Percentiles rank a stretch among this genome's conserved stretches.
Evolutionary conservation across 768 basidiomycete species (phyloP).

Genomic region (Mycena alexandri): DNA sequence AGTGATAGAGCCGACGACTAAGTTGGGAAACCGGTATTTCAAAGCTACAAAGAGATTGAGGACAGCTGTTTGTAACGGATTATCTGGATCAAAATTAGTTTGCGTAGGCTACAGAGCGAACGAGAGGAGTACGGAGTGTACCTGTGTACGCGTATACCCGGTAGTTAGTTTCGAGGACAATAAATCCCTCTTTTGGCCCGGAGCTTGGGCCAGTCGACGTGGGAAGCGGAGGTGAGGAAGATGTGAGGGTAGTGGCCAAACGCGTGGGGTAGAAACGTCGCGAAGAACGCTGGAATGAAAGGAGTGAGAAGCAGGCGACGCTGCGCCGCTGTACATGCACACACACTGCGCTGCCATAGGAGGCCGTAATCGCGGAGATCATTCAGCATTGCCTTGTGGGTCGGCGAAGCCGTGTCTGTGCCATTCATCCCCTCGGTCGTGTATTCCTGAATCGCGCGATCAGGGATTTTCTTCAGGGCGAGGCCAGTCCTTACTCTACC

Average conservation of each 20-base stretch:
- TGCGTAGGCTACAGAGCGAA: slow-evolving; percentile 40
- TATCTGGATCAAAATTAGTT: slow-evolving; percentile 66
- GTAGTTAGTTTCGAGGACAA: slow-evolving; percentile 98
- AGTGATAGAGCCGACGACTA: slow-evolving; percentile 96
- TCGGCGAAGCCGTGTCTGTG: slow-evolving; percentile 42
- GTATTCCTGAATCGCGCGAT: slow-evolving; percentile 75
- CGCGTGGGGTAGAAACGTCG: slow-evolving; percentile 94
- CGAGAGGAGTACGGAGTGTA: slow-evolving; percentile 48
- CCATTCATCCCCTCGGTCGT: slow-evolving; percentile 81
- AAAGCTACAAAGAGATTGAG: slow-evolving; percentile 93
- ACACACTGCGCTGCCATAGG: slow-evolving; percentile 86
- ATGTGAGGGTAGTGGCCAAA: slow-evolving; percentile 93
- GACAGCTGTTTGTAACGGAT: slow-evolving; percentile 96
- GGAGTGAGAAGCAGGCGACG: slow-evolving; percentile 29
- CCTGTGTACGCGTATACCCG: slow-evolving; percentile 98
- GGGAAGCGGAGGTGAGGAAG: slow-evolving; percentile 85
- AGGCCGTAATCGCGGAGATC: slow-evolving; percentile 96
- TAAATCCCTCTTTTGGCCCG: slow-evolving; percentile 85
- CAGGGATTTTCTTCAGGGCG: slow-evolving; percentile 36
- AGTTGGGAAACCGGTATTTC: slow-evolving; percentile 95
- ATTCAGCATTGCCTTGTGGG: slow-evolving; percentile 88
- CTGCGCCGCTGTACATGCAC: slow-evolving; percentile 41
- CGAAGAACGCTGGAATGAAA: slow-evolving; percentile 67
- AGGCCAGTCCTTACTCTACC: slow-evolving; percentile 71
- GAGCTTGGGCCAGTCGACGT: slow-evolving; percentile 69